Conservation (phyloP, 2,329 filamentous ascomycete genomes). For the Exophiala sp. region DNA sequence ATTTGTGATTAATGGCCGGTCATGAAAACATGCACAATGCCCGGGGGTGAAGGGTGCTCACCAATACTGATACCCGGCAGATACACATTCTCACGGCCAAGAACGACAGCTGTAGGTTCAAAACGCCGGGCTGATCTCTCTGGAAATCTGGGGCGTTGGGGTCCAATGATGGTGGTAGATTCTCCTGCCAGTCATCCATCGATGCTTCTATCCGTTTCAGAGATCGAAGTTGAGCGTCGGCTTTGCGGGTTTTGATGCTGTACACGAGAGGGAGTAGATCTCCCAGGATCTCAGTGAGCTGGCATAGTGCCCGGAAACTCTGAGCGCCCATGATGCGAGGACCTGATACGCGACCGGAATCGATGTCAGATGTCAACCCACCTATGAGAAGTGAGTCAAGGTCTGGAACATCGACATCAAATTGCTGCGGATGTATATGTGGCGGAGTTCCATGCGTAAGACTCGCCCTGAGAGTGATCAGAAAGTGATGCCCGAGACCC, state of each 20-base stretch:
- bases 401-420: constrained; percentile 50
- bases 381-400: constrained; percentile 35
- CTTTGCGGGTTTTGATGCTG: constrained; percentile 39
- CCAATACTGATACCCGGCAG: constrained; percentile 41
- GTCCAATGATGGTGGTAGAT: constrained; percentile 39
- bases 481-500: too few relatives aligned
- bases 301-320: constrained; percentile 45
- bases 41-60: background rate
- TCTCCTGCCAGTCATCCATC: constrained; percentile 41
- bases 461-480: constrained; percentile 47
- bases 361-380: constrained; percentile 2
- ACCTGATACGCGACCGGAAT: constrained; percentile 30
- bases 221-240: constrained; percentile 40
- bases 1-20: background rate
- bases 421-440: constrained; percentile 47
- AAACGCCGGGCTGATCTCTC: constrained; percentile 36
- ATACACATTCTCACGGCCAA: constrained; percentile 43
- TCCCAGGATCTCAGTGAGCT: constrained; percentile 42
- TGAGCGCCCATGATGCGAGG: constrained; percentile 30
- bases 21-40: background rate
- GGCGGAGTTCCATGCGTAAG: constrained; percentile 52
- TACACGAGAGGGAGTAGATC: constrained; percentile 43
- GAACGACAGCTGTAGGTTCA: constrained; percentile 41
- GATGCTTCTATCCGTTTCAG: constrained; percentile 39
- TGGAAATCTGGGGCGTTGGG: constrained; percentile 32